A percentile compares a stretch with the other conserved stretches of the same genome.
These are phyloP conservation scores for Neophaeococcomyces aloes DNA, from an alignment of 2,329 filamentous ascomycete genomes.

Conservation along the genomic window DNA sequence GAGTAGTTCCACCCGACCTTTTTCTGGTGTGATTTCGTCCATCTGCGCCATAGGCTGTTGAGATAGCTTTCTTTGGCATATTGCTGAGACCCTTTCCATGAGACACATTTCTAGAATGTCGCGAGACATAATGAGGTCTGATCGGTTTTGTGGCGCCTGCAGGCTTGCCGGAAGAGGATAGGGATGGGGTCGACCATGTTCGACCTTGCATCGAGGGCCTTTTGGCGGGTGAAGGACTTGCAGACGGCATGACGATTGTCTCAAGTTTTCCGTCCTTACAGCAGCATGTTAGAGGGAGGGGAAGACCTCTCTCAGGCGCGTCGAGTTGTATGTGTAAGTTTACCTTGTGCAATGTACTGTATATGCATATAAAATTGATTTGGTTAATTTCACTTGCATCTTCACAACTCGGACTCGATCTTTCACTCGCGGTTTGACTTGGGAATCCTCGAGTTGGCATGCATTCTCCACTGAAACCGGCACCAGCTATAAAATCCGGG, in stretches of 20 bases:
- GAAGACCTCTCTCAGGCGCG: no score
- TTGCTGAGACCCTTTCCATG: slow-evolving; percentile 36
- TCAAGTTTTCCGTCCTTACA: not conserved
- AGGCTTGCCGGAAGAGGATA: slow-evolving; percentile 20
- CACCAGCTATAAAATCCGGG: no score
- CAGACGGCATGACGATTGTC: slow-evolving; percentile 19
- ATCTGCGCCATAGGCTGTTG: slow-evolving; percentile 8
- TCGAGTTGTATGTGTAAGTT: no score
- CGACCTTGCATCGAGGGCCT: slow-evolving; percentile 19
- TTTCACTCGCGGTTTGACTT: no score
- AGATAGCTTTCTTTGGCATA: slow-evolving; percentile 26
- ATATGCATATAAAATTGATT: no score
- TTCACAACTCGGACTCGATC: no score
- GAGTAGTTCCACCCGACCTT: slow-evolving; percentile 34
- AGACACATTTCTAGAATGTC: slow-evolving; percentile 34
- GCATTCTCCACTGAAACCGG: not conserved
- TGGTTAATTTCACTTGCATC: no score
- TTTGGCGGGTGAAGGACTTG: slow-evolving; percentile 20
- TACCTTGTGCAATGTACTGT: no score
- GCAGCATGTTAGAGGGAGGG: not conserved
- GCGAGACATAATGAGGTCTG: slow-evolving; percentile 34
- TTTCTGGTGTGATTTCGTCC: slow-evolving; percentile 34
- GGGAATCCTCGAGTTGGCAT: not conserved
- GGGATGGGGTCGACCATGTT: slow-evolving; percentile 17
- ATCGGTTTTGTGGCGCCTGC: slow-evolving; percentile 26